Evolutionary conservation across 257 asterid species (phyloP), one percentile per base, ranked within the genome.

Genomic region (Gynochthodes officinalis): DNA sequence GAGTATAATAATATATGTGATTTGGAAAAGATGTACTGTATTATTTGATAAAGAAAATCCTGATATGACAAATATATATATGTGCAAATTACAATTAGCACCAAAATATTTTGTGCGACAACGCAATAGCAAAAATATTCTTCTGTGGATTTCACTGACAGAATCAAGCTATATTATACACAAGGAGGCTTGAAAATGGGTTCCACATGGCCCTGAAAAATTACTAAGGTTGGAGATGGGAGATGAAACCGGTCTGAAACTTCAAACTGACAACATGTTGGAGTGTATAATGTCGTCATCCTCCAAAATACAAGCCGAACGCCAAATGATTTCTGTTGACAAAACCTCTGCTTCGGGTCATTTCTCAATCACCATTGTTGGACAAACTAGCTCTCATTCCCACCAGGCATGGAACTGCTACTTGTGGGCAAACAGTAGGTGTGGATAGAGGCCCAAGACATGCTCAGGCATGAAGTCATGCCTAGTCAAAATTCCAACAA

Each of bases 381-480:
- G 53, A 25, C n/a, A 8, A 23, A 23, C 53, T 40, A 7, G 23
- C 44, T 64, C 61, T n/a, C n/a, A 0, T 14, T 57, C 42, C 5
- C 44, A 32, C 19, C 0, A 33, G 11, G 40, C 40, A 6, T 59
- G 42, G 42, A 57, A 14, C 35, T 57, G 11, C 49, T 39, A 15
- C 23, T 67, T 77, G 69, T 69, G 66, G 65, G 11, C 57, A 15
- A 9, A 25, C 30, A 67, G 25, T 49, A 68, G 73, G 30, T 77
- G 78, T 48, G 81, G 81, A 55, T 77, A 46, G 11, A 77, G 73
- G 30, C 78, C 81, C 53, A 77, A 52, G 40, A 77, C 49, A 25
- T 77, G 81, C 71, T 77, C 78, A 3, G 70, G 77, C 81, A 77
- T 72, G 21, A 77, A 77, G 71, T 77, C 81, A 53, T 77, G 81